Conservation (phyloP, 1,284 basidiomycete genomes). For the Porogramme epimiltina region DNA sequence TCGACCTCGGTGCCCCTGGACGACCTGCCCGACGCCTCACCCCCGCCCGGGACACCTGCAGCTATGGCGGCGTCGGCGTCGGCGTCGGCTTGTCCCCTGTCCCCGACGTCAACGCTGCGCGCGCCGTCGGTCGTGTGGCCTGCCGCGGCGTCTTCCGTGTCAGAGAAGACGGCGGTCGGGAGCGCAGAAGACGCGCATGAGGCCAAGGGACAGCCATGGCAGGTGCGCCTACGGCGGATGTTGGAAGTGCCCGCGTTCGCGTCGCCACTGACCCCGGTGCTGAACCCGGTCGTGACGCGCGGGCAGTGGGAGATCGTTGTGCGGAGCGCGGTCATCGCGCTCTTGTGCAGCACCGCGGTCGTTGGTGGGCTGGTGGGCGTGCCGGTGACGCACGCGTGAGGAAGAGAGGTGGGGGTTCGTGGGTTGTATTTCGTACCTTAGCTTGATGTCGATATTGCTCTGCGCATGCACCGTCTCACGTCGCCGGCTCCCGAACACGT, state of each 20-base stretch:
- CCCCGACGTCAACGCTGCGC: conserved; percentile 20
- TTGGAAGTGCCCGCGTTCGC: conserved; percentile 70
- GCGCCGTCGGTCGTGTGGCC: conserved; percentile 13
- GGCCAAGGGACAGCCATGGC: conserved; percentile 21
- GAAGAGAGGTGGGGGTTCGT: not conserved
- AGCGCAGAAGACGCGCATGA: not conserved
- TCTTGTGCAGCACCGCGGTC: conserved; percentile 33
- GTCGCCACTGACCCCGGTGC: conserved; percentile 64
- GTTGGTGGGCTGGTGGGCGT: conserved; percentile 33
- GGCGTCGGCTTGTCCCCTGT: conserved; percentile 4
- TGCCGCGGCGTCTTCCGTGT: conserved; percentile 5
- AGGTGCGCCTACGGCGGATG: conserved; percentile 46
- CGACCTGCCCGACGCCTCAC: too few relatives aligned
- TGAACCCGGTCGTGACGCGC: conserved; percentile 69
- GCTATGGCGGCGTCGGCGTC: too few relatives aligned
- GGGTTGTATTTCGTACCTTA: too few relatives aligned
- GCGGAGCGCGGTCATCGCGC: conserved; percentile 38
- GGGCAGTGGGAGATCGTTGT: conserved; percentile 77
- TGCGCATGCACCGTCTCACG: too few relatives aligned
- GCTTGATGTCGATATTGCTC: too few relatives aligned
- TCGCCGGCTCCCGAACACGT: too few relatives aligned
- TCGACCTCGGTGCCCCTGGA: not conserved
- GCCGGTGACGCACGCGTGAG: conserved; percentile 25
- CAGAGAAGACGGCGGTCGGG: conserved; percentile 6
- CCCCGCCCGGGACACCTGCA: too few relatives aligned